Base-by-base conservation (phyloP, 371 early-diverging fungal genomes). In the Zychaea mexicana region DNA sequence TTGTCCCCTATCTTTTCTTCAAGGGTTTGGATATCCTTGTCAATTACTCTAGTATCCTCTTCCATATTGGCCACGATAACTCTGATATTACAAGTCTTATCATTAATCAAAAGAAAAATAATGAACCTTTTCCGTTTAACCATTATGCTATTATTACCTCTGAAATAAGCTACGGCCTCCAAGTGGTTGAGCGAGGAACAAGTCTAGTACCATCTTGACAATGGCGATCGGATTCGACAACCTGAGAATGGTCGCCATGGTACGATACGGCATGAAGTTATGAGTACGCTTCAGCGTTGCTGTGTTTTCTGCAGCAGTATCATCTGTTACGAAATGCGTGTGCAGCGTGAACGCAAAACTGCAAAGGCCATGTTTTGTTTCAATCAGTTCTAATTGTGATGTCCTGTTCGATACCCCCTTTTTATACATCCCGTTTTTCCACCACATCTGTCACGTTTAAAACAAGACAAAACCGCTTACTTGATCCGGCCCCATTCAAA, bases 161-260 rank as follows among this genome's bases (percentile, higher is more conserved):
- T 89, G 90, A 60, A 87, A 77, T 52, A 89, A 61, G 66, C 86
- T 86, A 33, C 73, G 74, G 4, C 80, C 73, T 24, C 90, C 90
- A 62, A 89, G 84, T 7, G 90, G 90, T 36, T 87, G 90, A 0
- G 90, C 86, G 55, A 89, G 62, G 53, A 89, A 86, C 12, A 89
- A 54, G 62, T 89, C 88, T 63, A 88, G 64, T 1, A 88, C 74
- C 19, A 84, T 85, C 60, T 85, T 89, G 53, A 87, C 81, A 78
- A 89, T 84, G 0, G 74, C 72, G 57, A 87, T 78, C 8, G 90
- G 90, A 60, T 89, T 89, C 2, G 90, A 87, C 7, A 83, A 60
- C 61, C 82, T 85, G 52, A 89, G 66, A 10, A 87, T 69, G 12
- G 78, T 76, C 54, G 83, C 82, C 57, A 88, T 72, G 15, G 86